Percentiles rank a stretch among this genome's conserved stretches.
phyloP scores from a whole-genome alignment of 176 grass and related monocot species.

The Paspalum notatum region DNA sequence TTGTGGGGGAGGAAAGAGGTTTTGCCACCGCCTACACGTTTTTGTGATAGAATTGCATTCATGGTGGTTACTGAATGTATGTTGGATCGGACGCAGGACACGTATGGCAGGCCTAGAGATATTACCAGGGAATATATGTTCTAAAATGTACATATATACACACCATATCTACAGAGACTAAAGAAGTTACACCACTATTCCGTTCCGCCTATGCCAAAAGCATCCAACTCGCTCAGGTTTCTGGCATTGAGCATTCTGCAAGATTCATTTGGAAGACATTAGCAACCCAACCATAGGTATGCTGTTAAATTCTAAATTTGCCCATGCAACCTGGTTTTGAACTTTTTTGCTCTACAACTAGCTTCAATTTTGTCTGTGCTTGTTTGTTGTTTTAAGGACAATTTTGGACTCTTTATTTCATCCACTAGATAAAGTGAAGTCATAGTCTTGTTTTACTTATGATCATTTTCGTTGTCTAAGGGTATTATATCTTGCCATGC shows the following conservation, averaged over 20 bases:
- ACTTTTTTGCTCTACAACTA: background rate
- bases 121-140: background rate
- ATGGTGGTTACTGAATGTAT: slow-evolving; percentile 22
- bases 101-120: slow-evolving; percentile 19
- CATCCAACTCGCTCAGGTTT: slow-evolving; percentile 26
- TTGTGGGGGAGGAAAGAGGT: slow-evolving; percentile 7
- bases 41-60: slow-evolving; percentile 11
- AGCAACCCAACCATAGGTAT: slow-evolving; percentile 41
- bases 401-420: background rate
- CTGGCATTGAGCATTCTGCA: slow-evolving; percentile 41
- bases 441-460: background rate
- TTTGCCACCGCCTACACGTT: background rate
- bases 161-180: background rate
- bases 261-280: slow-evolving; percentile 27
- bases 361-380: background rate
- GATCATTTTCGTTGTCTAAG: background rate
- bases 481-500: background rate
- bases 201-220: slow-evolving; percentile 27
- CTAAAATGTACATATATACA: background rate
- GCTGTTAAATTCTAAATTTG: background rate
- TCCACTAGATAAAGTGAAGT: background rate
- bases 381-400: background rate
- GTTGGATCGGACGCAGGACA: background rate
- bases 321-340: background rate
- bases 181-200: slow-evolving; percentile 13